These are phyloP conservation scores for Fistulina hepatica DNA, from an alignment of 1,284 basidiomycete species.

Conservation along the genomic window DNA sequence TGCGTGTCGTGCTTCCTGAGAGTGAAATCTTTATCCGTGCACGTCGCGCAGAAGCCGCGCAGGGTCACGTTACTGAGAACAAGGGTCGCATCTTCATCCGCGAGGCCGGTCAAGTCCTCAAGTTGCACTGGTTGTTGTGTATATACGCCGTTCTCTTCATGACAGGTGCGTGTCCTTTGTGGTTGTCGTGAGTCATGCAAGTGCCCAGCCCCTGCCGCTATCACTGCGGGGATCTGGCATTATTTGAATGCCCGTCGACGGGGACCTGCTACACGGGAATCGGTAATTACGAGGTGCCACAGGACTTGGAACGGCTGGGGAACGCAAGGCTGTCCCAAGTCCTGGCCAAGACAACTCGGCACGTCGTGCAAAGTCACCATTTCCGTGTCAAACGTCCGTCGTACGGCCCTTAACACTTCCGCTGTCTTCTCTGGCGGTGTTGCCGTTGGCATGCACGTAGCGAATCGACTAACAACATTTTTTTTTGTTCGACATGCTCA, in stretches of 20 bases:
- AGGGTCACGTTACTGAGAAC: conserved; percentile 28
- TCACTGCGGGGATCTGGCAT: conserved; percentile 1
- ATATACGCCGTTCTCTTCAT: conserved; percentile 77
- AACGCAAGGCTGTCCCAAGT: too few relatives aligned
- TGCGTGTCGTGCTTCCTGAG: conserved; percentile 55
- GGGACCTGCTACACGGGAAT: too few relatives aligned
- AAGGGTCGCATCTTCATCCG: conserved; percentile 67
- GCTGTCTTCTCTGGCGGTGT: background rate
- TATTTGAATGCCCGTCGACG: too few relatives aligned
- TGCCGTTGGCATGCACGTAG: conserved; percentile 2
- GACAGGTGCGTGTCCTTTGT: conserved; percentile 41
- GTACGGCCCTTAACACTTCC: conserved; percentile 1
- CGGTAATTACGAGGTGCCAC: too few relatives aligned
- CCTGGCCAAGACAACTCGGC: too few relatives aligned
- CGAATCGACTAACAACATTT: background rate
- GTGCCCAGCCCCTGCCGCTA: too few relatives aligned
- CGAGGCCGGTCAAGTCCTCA: conserved; percentile 70
- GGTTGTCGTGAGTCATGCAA: background rate
- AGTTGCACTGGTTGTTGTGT: conserved; percentile 74
- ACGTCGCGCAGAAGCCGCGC: conserved; percentile 34
- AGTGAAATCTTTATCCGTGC: conserved; percentile 40
- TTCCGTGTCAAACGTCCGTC: too few relatives aligned
- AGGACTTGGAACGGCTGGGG: too few relatives aligned
- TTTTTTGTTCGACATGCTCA: conserved; percentile 14
- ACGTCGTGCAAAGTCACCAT: too few relatives aligned